Percentiles rank a stretch among this genome's conserved stretches.
Evolutionary conservation across 352 stramenopile genomes (phyloP).

Genomic region (Phytophthora ohioensis): DNA sequence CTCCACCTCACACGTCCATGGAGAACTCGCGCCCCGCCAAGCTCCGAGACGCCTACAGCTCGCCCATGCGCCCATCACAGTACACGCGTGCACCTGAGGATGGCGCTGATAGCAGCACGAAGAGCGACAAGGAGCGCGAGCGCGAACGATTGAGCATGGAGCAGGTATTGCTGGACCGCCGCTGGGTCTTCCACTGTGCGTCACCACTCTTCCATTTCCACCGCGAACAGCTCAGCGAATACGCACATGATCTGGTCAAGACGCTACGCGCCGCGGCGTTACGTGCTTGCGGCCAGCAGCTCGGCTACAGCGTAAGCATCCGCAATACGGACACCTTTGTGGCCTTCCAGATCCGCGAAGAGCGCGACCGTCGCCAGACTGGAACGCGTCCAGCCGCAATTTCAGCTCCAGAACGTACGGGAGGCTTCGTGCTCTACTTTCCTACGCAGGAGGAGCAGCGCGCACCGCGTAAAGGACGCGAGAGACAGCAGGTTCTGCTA

Average conservation of each 20-base stretch:
- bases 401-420: constrained; percentile 26
- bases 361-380: constrained; percentile 38
- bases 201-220: constrained; percentile 74
- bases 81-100: constrained; percentile 34
- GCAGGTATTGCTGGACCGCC: constrained; percentile 58
- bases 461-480: constrained; percentile 43
- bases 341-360: constrained; percentile 67
- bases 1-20: constrained; percentile 13
- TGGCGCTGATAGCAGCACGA: neutral
- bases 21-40: constrained; percentile 32
- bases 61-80: constrained; percentile 50
- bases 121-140: constrained; percentile 21
- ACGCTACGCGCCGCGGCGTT: constrained; percentile 61
- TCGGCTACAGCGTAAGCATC: constrained; percentile 75
- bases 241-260: constrained; percentile 76
- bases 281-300: constrained; percentile 53
- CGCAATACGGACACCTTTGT: constrained; percentile 58
- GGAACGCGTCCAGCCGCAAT: neutral
- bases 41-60: constrained; percentile 42
- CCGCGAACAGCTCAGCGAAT: constrained; percentile 51
- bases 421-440: constrained; percentile 78
- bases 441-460: constrained; percentile 47
- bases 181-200: constrained; percentile 71
- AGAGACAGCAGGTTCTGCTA: constrained; percentile 66
- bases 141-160: constrained; percentile 55